Evolutionary conservation across 2,329 filamentous ascomycete species (phyloP).

Genomic region (Cladosporium sphaerospermum): DNA sequence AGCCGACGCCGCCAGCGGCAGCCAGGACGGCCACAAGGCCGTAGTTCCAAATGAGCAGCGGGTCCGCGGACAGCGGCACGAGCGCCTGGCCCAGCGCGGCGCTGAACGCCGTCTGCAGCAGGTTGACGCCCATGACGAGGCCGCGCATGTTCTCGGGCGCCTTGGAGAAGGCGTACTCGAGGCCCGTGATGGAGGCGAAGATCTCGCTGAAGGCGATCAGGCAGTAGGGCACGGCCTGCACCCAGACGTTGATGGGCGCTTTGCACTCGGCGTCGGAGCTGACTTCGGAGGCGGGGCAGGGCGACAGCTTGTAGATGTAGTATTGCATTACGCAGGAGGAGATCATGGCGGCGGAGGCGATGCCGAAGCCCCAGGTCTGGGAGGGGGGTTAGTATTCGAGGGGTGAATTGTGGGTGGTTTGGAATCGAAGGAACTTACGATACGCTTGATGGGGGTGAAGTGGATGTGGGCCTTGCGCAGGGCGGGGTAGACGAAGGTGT

Average conservation of each 20-base stretch:
- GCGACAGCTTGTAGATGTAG: conserved; percentile 11
- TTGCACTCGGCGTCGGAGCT: conserved; percentile 25
- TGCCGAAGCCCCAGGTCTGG: conserved; percentile 43
- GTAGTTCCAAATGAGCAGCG: conserved; percentile 65
- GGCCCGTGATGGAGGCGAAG: conserved; percentile 39
- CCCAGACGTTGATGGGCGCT: conserved; percentile 34
- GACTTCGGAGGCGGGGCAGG: conserved; percentile 1
- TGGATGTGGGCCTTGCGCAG: conserved; percentile 37
- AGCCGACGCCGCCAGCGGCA: conserved; percentile 2
- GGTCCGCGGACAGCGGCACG: conserved; percentile 55
- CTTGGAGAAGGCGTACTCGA: conserved; percentile 43
- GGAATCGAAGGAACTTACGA: conserved; percentile 33
- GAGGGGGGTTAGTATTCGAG: too few relatives aligned
- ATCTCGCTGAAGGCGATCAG: conserved; percentile 41
- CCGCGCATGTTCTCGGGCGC: conserved; percentile 43
- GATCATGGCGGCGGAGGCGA: conserved; percentile 48
- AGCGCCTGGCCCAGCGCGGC: conserved; percentile 57
- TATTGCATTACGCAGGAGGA: conserved; percentile 52
- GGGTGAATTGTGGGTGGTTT: conserved; percentile 24
- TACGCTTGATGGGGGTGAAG: conserved; percentile 47
- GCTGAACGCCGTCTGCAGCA: conserved; percentile 54
- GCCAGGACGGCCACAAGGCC: conserved; percentile 20
- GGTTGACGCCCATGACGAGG: conserved; percentile 49
- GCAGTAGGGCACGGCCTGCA: conserved; percentile 38
- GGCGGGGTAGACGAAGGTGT: conserved; percentile 41